A percentile compares a stretch with the other conserved stretches of the same genome.
These are phyloP conservation scores for Endotrypanum monterogeii DNA, from an alignment of 208 protist species.

Conservation along the genomic window DNA sequence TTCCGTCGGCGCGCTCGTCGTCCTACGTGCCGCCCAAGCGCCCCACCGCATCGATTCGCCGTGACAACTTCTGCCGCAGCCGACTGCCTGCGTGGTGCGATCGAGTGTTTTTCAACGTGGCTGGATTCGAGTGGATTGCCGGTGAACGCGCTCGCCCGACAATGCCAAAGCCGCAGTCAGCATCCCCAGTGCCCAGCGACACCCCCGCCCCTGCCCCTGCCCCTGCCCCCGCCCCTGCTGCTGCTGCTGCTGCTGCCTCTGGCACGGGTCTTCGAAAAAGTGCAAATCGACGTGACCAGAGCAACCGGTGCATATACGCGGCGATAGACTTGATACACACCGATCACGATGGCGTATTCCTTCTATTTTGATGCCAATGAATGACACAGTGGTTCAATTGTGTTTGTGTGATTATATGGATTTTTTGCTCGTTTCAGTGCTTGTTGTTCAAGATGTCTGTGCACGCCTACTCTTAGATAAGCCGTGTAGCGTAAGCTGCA, in stretches of 20 bases:
- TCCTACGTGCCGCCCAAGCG: constrained; percentile 17
- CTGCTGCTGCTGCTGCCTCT: too few relatives aligned
- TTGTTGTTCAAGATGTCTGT: not conserved
- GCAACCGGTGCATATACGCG: constrained; percentile 51
- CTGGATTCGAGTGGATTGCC: constrained; percentile 63
- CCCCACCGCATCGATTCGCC: constrained; percentile 15
- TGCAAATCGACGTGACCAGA: constrained; percentile 2
- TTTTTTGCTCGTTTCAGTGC: not conserved
- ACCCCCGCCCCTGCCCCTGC: too few relatives aligned
- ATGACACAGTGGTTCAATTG: not conserved
- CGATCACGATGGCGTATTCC: constrained; percentile 76
- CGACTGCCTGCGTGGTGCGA: constrained; percentile 89
- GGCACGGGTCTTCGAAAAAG: not conserved
- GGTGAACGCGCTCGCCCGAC: constrained; percentile 30
- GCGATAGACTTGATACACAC: constrained; percentile 56
- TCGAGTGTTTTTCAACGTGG: constrained; percentile 77
- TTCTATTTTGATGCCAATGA: constrained; percentile 15
- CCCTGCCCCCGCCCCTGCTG: too few relatives aligned
- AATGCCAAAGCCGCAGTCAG: constrained; percentile 1
- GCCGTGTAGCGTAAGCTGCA: too few relatives aligned
- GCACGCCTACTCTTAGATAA: not conserved
- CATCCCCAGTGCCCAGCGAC: not conserved
- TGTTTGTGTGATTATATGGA: not conserved
- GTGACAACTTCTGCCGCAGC: constrained; percentile 35
- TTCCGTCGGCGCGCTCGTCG: not conserved